These are phyloP conservation scores for Salix suchowensis DNA, from an alignment of 345 rosid species.

Conservation along the genomic window DNA sequence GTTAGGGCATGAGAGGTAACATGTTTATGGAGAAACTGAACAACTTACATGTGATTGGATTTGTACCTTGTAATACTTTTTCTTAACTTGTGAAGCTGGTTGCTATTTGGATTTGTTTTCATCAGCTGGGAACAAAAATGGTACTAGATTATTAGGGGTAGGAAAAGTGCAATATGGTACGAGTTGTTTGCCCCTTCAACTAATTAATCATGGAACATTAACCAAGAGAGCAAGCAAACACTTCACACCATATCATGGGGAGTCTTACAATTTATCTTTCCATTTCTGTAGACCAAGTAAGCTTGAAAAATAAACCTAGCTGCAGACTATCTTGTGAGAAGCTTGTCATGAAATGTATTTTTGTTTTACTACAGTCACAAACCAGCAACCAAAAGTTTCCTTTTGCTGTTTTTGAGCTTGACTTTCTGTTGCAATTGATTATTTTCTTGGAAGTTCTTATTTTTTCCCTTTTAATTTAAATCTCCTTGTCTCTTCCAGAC, in stretches of 20 bases:
- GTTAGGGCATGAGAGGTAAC: not conserved
- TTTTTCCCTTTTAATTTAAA: not conserved
- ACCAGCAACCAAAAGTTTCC: not conserved
- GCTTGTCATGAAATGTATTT: not conserved
- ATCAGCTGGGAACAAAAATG: not conserved
- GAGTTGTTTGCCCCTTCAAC: not conserved
- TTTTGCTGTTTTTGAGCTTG: not conserved
- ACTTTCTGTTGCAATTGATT: not conserved
- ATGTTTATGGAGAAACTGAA: not conserved
- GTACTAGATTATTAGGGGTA: not conserved
- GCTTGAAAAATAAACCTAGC: not conserved
- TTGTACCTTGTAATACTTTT: not conserved
- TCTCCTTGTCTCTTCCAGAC: slow-evolving; percentile 35
- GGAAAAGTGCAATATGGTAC: not conserved
- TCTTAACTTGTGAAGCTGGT: not conserved
- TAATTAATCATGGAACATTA: not conserved
- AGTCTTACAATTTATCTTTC: not conserved
- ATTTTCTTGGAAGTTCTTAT: not conserved
- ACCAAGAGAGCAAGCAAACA: not conserved
- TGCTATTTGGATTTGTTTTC: not conserved
- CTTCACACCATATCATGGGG: not conserved
- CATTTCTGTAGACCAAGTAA: not conserved
- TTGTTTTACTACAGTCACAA: not conserved
- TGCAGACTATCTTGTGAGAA: not conserved
- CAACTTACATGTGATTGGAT: not conserved